Conservation (phyloP, 495 filamentous ascomycete genomes). For the Oleoguttula mirabilis region DNA sequence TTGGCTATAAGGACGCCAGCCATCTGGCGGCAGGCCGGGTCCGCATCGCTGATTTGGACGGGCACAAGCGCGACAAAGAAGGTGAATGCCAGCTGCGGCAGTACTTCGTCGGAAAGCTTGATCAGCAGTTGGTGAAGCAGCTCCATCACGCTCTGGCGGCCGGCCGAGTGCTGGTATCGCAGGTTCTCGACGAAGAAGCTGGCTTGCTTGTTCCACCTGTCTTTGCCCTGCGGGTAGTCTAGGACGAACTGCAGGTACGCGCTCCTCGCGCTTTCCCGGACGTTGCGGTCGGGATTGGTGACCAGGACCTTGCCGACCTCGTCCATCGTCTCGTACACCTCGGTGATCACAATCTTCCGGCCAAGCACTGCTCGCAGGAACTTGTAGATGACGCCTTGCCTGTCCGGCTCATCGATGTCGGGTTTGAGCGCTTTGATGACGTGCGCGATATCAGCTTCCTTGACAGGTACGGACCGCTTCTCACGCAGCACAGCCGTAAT, state of each 20-base stretch:
- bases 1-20: slow-evolving; percentile 67
- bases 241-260: slow-evolving; percentile 88
- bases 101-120: slow-evolving; percentile 66
- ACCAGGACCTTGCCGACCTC: slow-evolving; percentile 88
- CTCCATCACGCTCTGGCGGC: slow-evolving; percentile 84
- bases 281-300: slow-evolving; percentile 76
- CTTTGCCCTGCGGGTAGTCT: slow-evolving; percentile 85
- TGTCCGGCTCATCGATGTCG: slow-evolving; percentile 86
- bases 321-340: slow-evolving; percentile 84
- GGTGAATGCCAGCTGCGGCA: slow-evolving; percentile 66
- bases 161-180: slow-evolving; percentile 76
- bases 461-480: slow-evolving; percentile 56
- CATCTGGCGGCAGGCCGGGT: slow-evolving; percentile 71
- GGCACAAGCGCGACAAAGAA: slow-evolving; percentile 82
- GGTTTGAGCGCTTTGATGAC: slow-evolving; percentile 70
- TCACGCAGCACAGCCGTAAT: slow-evolving; percentile 77
- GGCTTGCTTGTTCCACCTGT: slow-evolving; percentile 76
- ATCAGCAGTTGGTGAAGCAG: slow-evolving; percentile 67
- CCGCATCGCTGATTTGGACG: slow-evolving; percentile 77
- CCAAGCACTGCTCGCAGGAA: slow-evolving; percentile 78
- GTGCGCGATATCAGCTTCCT: slow-evolving; percentile 71
- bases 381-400: slow-evolving; percentile 83
- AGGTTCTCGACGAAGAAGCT: slow-evolving; percentile 81
- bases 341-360: slow-evolving; percentile 69
- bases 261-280: slow-evolving; percentile 74